Conservation (phyloP, 176 grass and related monocot species). For the Avena eriantha region DNA sequence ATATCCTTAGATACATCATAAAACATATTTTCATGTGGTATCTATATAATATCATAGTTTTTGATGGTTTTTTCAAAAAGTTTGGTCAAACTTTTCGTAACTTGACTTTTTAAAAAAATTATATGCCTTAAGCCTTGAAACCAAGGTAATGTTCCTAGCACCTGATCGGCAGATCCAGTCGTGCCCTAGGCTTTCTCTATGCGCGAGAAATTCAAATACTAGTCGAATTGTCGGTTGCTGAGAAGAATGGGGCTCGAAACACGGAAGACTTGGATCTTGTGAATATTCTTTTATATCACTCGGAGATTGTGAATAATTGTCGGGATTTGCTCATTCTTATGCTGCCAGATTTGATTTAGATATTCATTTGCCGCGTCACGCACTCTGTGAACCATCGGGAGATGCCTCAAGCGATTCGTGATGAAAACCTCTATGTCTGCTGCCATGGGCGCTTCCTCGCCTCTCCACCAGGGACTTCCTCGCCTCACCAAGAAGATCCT, state of each 20-base stretch:
- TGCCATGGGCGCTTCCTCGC: slow-evolving; percentile 24
- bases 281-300: not conserved
- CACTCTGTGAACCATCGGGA: not conserved
- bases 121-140: too few relatives aligned
- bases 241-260: not conserved
- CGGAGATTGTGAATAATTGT: not conserved
- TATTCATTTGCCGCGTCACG: not conserved
- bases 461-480: not conserved
- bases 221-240: not conserved
- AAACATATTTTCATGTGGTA: too few relatives aligned
- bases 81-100: too few relatives aligned
- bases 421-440: not conserved
- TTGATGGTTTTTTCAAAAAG: too few relatives aligned
- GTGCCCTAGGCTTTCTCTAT: not conserved
- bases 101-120: too few relatives aligned
- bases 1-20: too few relatives aligned
- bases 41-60: too few relatives aligned
- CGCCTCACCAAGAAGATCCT: slow-evolving; percentile 47
- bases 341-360: not conserved
- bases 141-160: too few relatives aligned
- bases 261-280: not conserved
- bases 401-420: not conserved
- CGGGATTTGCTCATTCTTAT: not conserved
- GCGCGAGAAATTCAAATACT: not conserved
- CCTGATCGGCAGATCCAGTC: too few relatives aligned